Base-by-base conservation (phyloP, 768 basidiomycete genomes). In the Rhodotorula babjevae region DNA sequence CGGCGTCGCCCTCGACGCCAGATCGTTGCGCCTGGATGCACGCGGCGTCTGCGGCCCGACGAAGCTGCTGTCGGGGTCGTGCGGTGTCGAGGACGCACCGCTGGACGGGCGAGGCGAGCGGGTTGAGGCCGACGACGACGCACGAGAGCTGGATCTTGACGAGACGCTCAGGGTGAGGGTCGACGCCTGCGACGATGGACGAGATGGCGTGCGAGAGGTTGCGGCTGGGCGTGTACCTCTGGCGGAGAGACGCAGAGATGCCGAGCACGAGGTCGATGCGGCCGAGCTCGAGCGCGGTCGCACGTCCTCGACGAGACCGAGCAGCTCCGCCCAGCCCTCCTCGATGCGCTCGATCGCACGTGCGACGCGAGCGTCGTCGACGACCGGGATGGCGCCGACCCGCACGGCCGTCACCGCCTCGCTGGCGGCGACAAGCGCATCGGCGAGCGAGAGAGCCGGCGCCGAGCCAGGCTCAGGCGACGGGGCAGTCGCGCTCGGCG, bases 241-340 rank as follows among this genome's bases (percentile, higher is more conserved):
- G 2, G 53, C 12, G 4, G n/a, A 18, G 7, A 2, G 27, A 27
- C 53, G 53, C 11, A 53, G 52, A 2, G 53, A 55, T 15, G 53
- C 29, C 53, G n/a, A 29, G n/a, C 53, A 29, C 6, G 82, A 57
- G 89, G 64, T 18, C 21, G 64, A 36, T 18, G n/a, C 19, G 5
- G 36, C 27, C 29, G 44, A 57, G 33, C 19, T 8, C 10, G 52
- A 53, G 27, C 33, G 27, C 33, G 42, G 36, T 19, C 65, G 29
- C 57, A 67, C 23, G 42, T 60, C 55, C 56, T 36, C 18, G 49
- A 53, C 44, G 64, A 71, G 25, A 47, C 25, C 90, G 74, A 87
- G 85, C 55, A 93, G 82, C 81, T 94, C 92, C 31, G 79, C 80
- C 89, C 90, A 93, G 3, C 90, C 89, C 80, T 92, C 91, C 56